phyloP scores from a whole-genome alignment of 352 stramenopile species.

The Globisporangium megalacanthum region DNA sequence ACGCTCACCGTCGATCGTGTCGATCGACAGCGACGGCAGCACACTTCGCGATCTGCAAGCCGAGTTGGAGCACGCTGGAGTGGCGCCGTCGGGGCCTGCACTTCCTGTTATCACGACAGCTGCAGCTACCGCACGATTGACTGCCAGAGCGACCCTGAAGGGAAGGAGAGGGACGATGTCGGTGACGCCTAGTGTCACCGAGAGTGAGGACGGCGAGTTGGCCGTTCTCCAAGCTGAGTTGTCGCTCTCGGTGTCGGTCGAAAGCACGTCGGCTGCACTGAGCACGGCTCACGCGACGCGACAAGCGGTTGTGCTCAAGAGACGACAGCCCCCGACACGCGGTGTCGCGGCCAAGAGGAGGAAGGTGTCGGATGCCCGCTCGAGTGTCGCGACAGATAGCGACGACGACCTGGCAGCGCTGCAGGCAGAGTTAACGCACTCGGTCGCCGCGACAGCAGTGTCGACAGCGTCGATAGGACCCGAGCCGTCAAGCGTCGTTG shows the following conservation, averaged over 20 bases:
- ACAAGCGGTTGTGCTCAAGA: too few species aligned
- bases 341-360: neutral
- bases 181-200: neutral
- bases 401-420: slow-evolving; percentile 25
- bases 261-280: slow-evolving; percentile 5
- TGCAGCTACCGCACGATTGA: neutral
- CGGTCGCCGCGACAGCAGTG: neutral
- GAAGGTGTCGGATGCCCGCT: slow-evolving; percentile 12
- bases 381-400: slow-evolving; percentile 17
- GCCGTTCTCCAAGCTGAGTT: slow-evolving; percentile 5
- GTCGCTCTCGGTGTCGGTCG: slow-evolving; percentile 2
- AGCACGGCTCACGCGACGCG: too few species aligned
- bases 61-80: slow-evolving; percentile 2
- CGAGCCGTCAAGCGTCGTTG: neutral
- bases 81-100: neutral
- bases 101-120: neutral
- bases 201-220: slow-evolving; percentile 5
- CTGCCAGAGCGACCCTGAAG: neutral
- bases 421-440: slow-evolving; percentile 23
- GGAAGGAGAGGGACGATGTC: neutral
- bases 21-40: slow-evolving; percentile 3
- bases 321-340: neutral
- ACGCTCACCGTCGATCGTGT: slow-evolving; percentile 5
- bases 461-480: neutral
- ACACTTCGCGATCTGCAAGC: slow-evolving; percentile 6